Conservation (phyloP, 805 yeast genomes). For the Ogataea saltuana region DNA sequence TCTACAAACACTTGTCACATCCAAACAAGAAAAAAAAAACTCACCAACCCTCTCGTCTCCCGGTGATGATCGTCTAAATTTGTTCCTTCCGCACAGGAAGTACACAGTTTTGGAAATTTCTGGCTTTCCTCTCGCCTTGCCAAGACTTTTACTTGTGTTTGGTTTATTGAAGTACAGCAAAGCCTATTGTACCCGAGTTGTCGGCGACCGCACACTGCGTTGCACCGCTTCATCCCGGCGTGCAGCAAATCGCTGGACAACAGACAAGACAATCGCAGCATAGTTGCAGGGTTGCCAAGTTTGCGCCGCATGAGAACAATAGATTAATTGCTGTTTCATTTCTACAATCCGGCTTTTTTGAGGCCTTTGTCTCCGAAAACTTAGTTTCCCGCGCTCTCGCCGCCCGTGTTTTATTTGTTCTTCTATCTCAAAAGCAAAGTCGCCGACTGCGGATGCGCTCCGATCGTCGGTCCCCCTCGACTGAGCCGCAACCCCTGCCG, state of each 20-base stretch:
- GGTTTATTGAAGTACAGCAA: constrained; percentile 2
- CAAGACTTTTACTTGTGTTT: constrained; percentile 7
- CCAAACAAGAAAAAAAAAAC: not conserved
- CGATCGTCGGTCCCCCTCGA: too few relatives aligned
- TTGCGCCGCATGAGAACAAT: constrained; percentile 2
- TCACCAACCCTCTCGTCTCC: not conserved
- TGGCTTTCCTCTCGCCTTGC: constrained; percentile 9
- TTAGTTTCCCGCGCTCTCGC: constrained; percentile 1
- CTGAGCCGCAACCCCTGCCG: too few relatives aligned
- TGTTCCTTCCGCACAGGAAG: constrained; percentile 5
- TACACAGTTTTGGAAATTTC: constrained; percentile 6
- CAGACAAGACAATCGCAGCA: too few relatives aligned
- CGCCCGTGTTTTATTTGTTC: too few relatives aligned
- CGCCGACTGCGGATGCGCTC: constrained; percentile 1
- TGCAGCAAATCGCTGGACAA: not conserved
- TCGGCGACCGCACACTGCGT: constrained; percentile 4
- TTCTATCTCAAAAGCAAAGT: not conserved
- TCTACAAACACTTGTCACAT: too few relatives aligned
- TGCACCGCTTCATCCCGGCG: not conserved
- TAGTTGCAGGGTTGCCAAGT: not conserved
- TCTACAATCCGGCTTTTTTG: not conserved
- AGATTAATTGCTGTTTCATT: constrained; percentile 3
- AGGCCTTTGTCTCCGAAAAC: not conserved
- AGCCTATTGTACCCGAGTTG: constrained; percentile 2
- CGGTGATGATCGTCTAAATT: constrained; percentile 3